phyloP scores from a whole-genome alignment of 345 rosid genomes.

The Camelina hispida region DNA sequence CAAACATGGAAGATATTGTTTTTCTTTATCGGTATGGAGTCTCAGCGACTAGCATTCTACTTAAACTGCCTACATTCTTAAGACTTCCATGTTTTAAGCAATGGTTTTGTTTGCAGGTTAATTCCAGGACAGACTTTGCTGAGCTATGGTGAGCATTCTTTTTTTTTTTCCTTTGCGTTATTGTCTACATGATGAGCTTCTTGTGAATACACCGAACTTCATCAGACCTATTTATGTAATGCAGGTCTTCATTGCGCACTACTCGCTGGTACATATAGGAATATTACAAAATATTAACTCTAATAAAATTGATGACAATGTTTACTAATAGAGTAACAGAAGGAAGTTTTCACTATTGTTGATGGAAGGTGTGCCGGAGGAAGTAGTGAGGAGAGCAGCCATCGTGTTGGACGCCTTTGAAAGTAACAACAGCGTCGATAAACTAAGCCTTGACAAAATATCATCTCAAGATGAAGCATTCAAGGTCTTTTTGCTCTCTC shows the following conservation, averaged over 20 bases:
- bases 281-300: background rate
- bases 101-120: constrained; percentile 58
- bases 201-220: constrained; percentile 20
- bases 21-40: constrained; percentile 78
- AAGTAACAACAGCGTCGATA: constrained; percentile 54
- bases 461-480: constrained; percentile 67
- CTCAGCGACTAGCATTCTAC: constrained; percentile 15
- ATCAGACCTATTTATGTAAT: constrained; percentile 26
- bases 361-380: constrained; percentile 74
- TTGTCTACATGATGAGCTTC: constrained; percentile 26
- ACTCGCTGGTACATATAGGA: constrained; percentile 65
- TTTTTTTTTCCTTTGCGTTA: constrained; percentile 1
- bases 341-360: background rate
- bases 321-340: background rate
- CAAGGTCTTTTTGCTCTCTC: constrained; percentile 51
- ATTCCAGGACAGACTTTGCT: constrained; percentile 82
- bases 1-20: constrained; percentile 72
- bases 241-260: constrained; percentile 91
- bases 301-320: constrained; percentile 3
- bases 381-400: constrained; percentile 83
- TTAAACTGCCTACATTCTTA: background rate
- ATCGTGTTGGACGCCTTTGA: constrained; percentile 58
- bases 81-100: background rate
- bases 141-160: constrained; percentile 74
- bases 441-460: constrained; percentile 61